Conservation (phyloP, 73 alveolate genomes). For the Paramecium bursaria region DNA sequence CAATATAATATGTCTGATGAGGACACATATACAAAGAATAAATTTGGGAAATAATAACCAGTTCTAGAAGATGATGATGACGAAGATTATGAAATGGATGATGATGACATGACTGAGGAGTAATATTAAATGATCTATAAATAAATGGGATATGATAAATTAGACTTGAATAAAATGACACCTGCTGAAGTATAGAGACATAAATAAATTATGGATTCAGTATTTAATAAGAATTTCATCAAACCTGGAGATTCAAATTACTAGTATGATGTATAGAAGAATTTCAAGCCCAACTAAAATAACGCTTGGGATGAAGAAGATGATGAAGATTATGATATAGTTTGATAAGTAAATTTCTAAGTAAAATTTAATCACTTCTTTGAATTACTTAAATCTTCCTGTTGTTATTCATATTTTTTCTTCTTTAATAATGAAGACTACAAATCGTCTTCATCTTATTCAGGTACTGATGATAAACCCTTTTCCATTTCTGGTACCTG, state of each 20-base stretch:
- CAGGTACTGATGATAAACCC: slow-evolving; percentile 35
- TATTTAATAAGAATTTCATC: slow-evolving; percentile 79
- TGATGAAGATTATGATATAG: slow-evolving; percentile 73
- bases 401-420: neutral
- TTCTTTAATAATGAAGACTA: slow-evolving; percentile 27
- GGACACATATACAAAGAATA: slow-evolving; percentile 6
- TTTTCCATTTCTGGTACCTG: slow-evolving; percentile 1
- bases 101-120: slow-evolving; percentile 75
- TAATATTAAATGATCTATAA: slow-evolving; percentile 61
- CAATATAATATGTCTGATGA: slow-evolving; percentile 53
- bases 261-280: slow-evolving; percentile 88
- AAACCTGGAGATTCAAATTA: slow-evolving; percentile 93
- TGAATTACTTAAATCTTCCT: no score
- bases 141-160: slow-evolving; percentile 67
- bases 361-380: no score
- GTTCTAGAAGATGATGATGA: slow-evolving; percentile 66
- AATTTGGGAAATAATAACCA: slow-evolving; percentile 24
- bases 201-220: slow-evolving; percentile 88
- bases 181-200: slow-evolving; percentile 75
- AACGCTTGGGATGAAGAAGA: slow-evolving; percentile 92
- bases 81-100: slow-evolving; percentile 69
- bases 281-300: slow-evolving; percentile 81
- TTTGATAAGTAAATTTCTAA: no score
- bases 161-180: slow-evolving; percentile 77
- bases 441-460: slow-evolving; percentile 31